Percentiles rank a stretch among this genome's conserved stretches.
Evolutionary conservation across 192 early-diverging fungal genomes (phyloP).

Genomic region (Mortierella claussenii): DNA sequence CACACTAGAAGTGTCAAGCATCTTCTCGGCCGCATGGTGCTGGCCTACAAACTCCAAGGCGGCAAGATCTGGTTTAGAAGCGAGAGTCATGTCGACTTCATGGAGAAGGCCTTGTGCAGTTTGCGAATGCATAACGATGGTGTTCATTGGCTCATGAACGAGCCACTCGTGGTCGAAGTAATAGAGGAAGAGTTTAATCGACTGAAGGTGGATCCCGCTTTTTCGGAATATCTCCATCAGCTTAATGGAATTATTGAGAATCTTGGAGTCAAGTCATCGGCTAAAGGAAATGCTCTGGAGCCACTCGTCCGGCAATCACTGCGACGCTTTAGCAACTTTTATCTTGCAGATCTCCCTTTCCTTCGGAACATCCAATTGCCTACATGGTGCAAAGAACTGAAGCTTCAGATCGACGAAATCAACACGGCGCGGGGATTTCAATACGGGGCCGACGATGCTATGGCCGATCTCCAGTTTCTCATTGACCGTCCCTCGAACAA

Average conservation of each 20-base stretch:
- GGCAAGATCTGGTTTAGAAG: slow-evolving; percentile 25
- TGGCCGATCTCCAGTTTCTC: slow-evolving; percentile 20
- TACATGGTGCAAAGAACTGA: slow-evolving; percentile 17
- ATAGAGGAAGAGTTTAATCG: slow-evolving; percentile 23
- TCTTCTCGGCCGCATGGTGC: slow-evolving; percentile 38
- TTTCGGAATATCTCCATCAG: slow-evolving; percentile 26
- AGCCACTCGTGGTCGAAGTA: slow-evolving; percentile 33
- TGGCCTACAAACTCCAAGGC: slow-evolving; percentile 38
- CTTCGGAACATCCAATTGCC: slow-evolving; percentile 18
- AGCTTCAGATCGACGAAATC: slow-evolving; percentile 39
- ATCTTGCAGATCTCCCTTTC: slow-evolving; percentile 38
- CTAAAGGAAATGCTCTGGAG: slow-evolving; percentile 20
- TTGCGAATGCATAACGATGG: slow-evolving; percentile 19
- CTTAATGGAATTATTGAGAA: slow-evolving; percentile 5
- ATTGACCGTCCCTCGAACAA: slow-evolving; percentile 19
- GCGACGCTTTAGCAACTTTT: slow-evolving; percentile 23
- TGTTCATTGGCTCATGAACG: slow-evolving; percentile 28
- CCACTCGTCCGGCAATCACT: slow-evolving; percentile 32
- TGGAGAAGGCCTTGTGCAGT: slow-evolving; percentile 30
- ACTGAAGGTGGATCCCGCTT: slow-evolving; percentile 8
- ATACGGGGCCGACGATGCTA: background rate
- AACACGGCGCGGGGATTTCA: slow-evolving; percentile 28
- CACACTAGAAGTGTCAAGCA: background rate
- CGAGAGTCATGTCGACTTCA: slow-evolving; percentile 15
- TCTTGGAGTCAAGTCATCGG: slow-evolving; percentile 1